phyloP scores from a whole-genome alignment of 2,329 filamentous ascomycete species.

The Aspergillus flavus region DNA sequence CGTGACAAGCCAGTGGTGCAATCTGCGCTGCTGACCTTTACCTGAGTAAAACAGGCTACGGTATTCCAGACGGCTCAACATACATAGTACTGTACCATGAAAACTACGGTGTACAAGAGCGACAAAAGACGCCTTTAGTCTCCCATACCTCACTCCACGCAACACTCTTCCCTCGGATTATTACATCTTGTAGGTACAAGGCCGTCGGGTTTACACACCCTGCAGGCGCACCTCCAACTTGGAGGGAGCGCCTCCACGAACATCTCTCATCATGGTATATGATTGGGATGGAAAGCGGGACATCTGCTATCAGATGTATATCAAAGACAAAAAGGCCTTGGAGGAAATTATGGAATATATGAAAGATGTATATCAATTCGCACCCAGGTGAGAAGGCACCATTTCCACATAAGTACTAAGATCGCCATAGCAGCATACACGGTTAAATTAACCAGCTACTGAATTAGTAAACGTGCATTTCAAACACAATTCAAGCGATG shows the following conservation, averaged over 20 bases:
- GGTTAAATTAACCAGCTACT: constrained; percentile 5
- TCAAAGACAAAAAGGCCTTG: constrained; percentile 71
- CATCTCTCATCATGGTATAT: constrained; percentile 52
- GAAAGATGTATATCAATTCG: constrained; percentile 65
- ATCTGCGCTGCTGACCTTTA: constrained; percentile 21
- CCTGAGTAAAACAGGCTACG: constrained; percentile 17
- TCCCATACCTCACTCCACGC: constrained; percentile 19
- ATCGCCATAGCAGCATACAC: neutral
- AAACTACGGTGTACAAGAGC: constrained; percentile 39
- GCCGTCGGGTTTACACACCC: constrained; percentile 14
- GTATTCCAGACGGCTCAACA: constrained; percentile 18
- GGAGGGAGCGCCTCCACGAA: constrained; percentile 25
- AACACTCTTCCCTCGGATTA: neutral
- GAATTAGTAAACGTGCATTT: constrained; percentile 67
- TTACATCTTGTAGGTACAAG: neutral
- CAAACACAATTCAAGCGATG: constrained; percentile 77
- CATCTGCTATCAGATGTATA: constrained; percentile 72
- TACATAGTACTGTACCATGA: neutral
- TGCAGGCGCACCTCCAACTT: constrained; percentile 29
- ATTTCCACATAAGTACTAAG: neutral
- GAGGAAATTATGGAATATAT: constrained; percentile 76
- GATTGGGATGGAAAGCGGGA: constrained; percentile 69
- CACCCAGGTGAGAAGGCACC: constrained; percentile 63
- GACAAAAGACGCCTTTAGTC: constrained; percentile 35
- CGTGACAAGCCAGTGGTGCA: constrained; percentile 12